Evolutionary conservation across 768 basidiomycete genomes (phyloP).

Genomic region (Collybia sordida): DNA sequence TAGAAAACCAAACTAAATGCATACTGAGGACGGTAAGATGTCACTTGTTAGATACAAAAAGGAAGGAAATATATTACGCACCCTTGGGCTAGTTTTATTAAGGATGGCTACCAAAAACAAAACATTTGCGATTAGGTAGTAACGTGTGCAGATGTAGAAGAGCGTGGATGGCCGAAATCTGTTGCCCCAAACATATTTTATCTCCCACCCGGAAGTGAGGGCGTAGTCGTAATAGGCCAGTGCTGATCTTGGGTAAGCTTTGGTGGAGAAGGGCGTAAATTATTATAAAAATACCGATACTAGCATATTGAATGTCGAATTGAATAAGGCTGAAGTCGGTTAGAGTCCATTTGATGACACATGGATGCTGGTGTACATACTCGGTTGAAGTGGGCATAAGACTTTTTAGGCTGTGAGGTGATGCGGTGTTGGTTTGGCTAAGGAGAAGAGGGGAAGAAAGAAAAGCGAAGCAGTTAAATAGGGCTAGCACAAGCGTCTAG

Average conservation of each 20-base stretch:
- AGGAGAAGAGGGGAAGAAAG: no score
- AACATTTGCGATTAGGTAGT: conserved; percentile 23
- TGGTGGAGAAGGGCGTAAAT: not conserved
- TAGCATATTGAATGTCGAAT: not conserved
- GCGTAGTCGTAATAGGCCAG: not conserved
- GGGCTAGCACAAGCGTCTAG: no score
- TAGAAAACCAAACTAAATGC: no score
- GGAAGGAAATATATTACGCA: no score
- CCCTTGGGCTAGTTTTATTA: conserved; percentile 10
- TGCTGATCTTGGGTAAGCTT: not conserved
- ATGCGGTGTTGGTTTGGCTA: no score
- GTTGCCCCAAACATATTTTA: conserved; percentile 13
- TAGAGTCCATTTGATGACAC: not conserved
- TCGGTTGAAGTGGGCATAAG: no score
- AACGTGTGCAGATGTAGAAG: conserved; percentile 27
- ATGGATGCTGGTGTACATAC: no score
- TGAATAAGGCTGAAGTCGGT: not conserved
- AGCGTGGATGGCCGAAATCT: conserved; percentile 19
- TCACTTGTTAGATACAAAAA: no score
- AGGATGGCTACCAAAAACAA: conserved; percentile 23
- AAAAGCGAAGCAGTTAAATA: no score
- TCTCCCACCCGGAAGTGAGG: conserved; percentile 11
- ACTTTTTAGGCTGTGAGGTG: no score
- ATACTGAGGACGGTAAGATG: no score
- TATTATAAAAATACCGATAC: not conserved